phyloP scores from a whole-genome alignment of 2,329 filamentous ascomycete genomes.

The Fusarium sp. region DNA sequence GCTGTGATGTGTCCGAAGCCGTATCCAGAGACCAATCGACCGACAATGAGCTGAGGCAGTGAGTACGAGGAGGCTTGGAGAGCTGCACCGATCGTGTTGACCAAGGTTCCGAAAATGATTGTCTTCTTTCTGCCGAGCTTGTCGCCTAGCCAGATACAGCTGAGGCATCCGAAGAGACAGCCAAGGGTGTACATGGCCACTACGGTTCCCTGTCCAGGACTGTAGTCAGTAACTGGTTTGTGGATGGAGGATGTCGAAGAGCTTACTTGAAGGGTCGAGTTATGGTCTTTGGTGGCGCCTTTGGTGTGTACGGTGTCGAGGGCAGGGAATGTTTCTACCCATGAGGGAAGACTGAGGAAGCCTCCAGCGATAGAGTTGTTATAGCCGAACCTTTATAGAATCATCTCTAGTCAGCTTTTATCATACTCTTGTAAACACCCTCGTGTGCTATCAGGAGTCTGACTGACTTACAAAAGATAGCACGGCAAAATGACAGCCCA shows the following conservation, averaged over 20 bases:
- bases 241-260: fast-evolving
- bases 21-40: not conserved
- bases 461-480: not conserved
- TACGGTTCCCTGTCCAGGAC: not conserved
- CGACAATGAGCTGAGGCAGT: not conserved
- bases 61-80: not conserved
- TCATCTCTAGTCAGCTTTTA: fast-evolving
- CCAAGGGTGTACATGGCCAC: not conserved
- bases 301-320: not conserved
- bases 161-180: conserved; percentile 2
- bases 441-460: fast-evolving
- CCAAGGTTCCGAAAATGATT: not conserved
- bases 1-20: not conserved
- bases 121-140: not conserved
- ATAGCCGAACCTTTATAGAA: not conserved
- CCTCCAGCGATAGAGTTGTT: conserved; percentile 8
- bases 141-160: conserved; percentile 2
- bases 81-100: conserved; percentile 3
- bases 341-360: not conserved
- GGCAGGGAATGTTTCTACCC: conserved; percentile 2
- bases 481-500: not conserved
- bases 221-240: fast-evolving
- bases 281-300: not conserved
- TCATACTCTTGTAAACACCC: not conserved
- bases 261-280: not conserved